Evolutionary conservation across 108 stramenopile species (phyloP).

Genomic region (Schizochytrium sp.): DNA sequence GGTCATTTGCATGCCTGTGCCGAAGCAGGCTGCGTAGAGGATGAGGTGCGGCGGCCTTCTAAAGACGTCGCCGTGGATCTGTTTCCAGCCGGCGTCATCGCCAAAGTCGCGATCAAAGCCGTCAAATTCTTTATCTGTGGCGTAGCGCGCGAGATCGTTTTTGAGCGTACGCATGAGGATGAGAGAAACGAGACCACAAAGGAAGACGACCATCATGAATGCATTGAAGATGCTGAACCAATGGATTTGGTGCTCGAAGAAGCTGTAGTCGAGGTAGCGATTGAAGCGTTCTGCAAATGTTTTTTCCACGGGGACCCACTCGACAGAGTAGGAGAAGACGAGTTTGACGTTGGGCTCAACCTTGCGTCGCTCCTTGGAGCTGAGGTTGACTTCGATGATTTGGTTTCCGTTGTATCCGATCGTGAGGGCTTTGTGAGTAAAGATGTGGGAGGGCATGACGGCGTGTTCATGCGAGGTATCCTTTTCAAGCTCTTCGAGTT

Average conservation of each 20-base stretch:
- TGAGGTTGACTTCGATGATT: conserved; percentile 85
- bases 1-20: conserved; percentile 88
- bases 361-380: conserved; percentile 64
- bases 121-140: not conserved
- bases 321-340: conserved; percentile 64
- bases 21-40: conserved; percentile 77
- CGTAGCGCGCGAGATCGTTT: conserved; percentile 72
- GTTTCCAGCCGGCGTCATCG: conserved; percentile 93
- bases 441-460: conserved; percentile 55
- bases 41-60: conserved; percentile 71
- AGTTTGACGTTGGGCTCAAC: conserved; percentile 61
- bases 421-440: conserved; percentile 69
- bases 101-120: conserved; percentile 1
- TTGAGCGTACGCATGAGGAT: conserved; percentile 46
- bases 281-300: conserved; percentile 77
- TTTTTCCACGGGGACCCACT: conserved; percentile 59
- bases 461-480: conserved; percentile 35
- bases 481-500: conserved; percentile 6
- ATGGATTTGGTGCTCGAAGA: conserved; percentile 94
- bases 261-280: conserved; percentile 82
- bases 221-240: conserved; percentile 55
- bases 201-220: conserved; percentile 57
- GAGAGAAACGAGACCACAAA: conserved; percentile 44
- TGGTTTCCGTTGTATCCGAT: conserved; percentile 82
- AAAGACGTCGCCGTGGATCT: conserved; percentile 97